These are phyloP conservation scores for Leavenworthia alabamica DNA, from an alignment of 345 rosid genomes.

Conservation along the genomic window DNA sequence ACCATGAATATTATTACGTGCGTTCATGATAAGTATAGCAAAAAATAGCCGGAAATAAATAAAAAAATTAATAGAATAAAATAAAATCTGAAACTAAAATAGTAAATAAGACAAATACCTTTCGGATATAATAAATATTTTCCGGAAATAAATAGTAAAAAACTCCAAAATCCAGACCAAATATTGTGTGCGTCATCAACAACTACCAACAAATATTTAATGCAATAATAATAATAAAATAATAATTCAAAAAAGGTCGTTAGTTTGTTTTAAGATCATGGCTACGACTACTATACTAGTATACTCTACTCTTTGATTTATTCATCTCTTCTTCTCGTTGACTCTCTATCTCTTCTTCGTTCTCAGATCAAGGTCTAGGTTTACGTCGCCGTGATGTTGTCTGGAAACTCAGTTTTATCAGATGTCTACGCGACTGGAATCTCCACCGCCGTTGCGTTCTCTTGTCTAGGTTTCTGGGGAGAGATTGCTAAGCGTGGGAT, in stretches of 20 bases:
- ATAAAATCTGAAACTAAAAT: neutral
- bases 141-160: neutral
- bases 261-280: neutral
- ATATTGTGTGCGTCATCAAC: neutral
- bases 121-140: too few species aligned
- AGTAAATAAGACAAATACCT: too few species aligned
- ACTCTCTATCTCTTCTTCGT: conserved; percentile 1
- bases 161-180: neutral
- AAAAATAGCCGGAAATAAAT: too few species aligned
- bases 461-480: conserved; percentile 47
- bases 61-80: too few species aligned
- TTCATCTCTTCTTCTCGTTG: neutral
- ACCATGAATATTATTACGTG: too few species aligned
- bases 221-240: neutral
- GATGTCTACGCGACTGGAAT: conserved; percentile 49
- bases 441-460: conserved; percentile 37
- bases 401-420: conserved; percentile 42
- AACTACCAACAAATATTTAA: neutral
- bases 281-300: neutral
- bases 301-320: neutral
- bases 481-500: conserved; percentile 59
- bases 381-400: conserved; percentile 33
- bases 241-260: neutral
- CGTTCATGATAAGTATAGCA: too few species aligned
- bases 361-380: neutral